A percentile compares a stretch with the other conserved stretches of the same genome.
phyloP scores from a whole-genome alignment of 2,329 filamentous ascomycete species.

The Ophioceras dolichostomum region DNA sequence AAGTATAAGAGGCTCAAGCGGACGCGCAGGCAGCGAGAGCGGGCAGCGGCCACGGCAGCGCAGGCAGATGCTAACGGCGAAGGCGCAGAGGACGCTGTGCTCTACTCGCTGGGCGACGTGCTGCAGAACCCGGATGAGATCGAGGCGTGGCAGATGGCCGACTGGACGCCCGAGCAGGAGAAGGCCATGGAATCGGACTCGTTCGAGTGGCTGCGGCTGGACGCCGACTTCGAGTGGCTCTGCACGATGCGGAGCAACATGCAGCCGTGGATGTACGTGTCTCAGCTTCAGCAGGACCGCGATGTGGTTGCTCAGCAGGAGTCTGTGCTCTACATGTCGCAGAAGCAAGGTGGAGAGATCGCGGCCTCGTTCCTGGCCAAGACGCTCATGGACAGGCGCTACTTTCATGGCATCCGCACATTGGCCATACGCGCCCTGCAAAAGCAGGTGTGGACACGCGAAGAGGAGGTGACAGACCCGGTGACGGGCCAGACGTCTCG shows the following conservation, averaged over 20 bases:
- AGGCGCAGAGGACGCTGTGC: constrained; percentile 59
- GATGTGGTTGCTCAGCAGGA: constrained; percentile 84
- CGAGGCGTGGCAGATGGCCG: constrained; percentile 68
- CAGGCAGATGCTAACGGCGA: constrained; percentile 46
- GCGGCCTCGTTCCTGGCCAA: constrained; percentile 82
- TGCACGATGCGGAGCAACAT: constrained; percentile 71
- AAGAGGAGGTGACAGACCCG: constrained; percentile 1
- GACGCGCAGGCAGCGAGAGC: constrained; percentile 71
- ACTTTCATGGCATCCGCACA: constrained; percentile 84
- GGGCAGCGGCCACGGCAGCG: constrained; percentile 44
- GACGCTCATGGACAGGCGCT: constrained; percentile 81
- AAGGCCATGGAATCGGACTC: constrained; percentile 88
- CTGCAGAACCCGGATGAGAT: constrained; percentile 74
- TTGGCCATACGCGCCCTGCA: constrained; percentile 73
- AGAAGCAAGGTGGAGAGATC: constrained; percentile 59
- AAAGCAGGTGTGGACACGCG: constrained; percentile 44
- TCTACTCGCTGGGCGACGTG: constrained; percentile 80
- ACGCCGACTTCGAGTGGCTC: constrained; percentile 97
- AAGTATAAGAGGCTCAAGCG: constrained; percentile 97
- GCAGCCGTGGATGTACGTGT: constrained; percentile 95
- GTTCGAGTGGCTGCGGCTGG: constrained; percentile 97
- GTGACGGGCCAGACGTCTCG: constrained; percentile 35
- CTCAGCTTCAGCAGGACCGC: constrained; percentile 90
- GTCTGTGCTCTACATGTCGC: constrained; percentile 62
- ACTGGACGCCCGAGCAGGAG: constrained; percentile 86